Evolutionary conservation across 805 yeast genomes (phyloP).

Genomic region (Kodamaea laetipori): DNA sequence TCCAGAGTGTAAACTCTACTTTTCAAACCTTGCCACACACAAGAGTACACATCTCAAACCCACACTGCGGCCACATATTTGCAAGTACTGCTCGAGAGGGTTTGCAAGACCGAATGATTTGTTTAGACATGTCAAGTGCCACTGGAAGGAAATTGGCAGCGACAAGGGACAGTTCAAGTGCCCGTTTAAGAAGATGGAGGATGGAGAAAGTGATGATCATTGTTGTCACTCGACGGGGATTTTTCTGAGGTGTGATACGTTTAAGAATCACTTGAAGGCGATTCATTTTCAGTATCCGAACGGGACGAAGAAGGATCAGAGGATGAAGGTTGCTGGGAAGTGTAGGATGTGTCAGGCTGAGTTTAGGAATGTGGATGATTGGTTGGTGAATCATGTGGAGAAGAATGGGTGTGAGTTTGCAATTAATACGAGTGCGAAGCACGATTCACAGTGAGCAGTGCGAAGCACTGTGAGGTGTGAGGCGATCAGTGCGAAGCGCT

Average conservation of each 20-base stretch:
- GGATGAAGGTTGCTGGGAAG: conserved; percentile 65
- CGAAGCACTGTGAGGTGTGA: too few species aligned
- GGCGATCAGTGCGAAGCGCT: too few species aligned
- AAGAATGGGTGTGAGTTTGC: conserved; percentile 35
- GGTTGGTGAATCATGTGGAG: conserved; percentile 79
- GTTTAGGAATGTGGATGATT: conserved; percentile 72
- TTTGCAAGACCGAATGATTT: conserved; percentile 88
- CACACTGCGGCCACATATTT: conserved; percentile 72
- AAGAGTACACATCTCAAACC: conserved; percentile 75
- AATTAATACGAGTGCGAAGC: too few species aligned
- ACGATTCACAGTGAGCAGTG: too few species aligned
- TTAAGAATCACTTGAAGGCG: conserved; percentile 86
- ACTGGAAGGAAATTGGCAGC: conserved; percentile 72
- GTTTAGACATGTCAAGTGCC: conserved; percentile 82
- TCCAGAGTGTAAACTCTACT: conserved; percentile 65
- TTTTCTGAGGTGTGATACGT: conserved; percentile 88
- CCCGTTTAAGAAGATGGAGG: conserved; percentile 57
- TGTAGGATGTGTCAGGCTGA: conserved; percentile 75
- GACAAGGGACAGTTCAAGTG: conserved; percentile 74
- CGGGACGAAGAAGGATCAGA: conserved; percentile 79
- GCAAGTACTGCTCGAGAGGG: conserved; percentile 78
- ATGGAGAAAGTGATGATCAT: conserved; percentile 25
- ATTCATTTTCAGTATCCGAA: conserved; percentile 86
- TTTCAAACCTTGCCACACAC: conserved; percentile 82
- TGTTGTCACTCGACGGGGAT: conserved; percentile 83